Conservation (phyloP, 2,329 filamentous ascomycete species). For the Parafenestella ontariensis region DNA sequence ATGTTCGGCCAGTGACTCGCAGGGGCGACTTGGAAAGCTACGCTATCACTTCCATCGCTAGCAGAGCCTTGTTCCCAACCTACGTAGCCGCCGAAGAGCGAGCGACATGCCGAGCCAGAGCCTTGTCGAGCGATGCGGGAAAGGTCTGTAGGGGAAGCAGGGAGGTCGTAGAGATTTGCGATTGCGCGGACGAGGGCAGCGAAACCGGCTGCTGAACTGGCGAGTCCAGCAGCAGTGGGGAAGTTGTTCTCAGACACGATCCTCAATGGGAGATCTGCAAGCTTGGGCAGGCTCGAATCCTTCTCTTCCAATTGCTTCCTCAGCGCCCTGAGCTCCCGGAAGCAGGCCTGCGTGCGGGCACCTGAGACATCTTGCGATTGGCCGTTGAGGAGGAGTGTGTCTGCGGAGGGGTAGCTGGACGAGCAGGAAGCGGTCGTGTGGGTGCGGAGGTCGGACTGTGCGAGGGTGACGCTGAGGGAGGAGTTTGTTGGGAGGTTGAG, state of each 20-base stretch:
- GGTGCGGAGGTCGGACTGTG: constrained; percentile 90
- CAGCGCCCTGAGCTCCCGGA: constrained; percentile 81
- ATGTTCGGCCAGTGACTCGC: constrained; percentile 94
- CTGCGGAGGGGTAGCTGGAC: constrained; percentile 66
- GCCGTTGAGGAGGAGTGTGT: constrained; percentile 86
- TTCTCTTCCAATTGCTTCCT: constrained; percentile 76
- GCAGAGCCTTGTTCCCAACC: constrained; percentile 85
- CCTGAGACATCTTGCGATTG: constrained; percentile 82
- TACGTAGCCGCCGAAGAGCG: constrained; percentile 93
- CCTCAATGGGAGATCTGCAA: constrained; percentile 77
- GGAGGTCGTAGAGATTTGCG: constrained; percentile 88
- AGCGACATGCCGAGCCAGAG: constrained; percentile 92
- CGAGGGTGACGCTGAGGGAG: constrained; percentile 94
- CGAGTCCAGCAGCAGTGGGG: constrained; percentile 91
- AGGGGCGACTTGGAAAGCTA: constrained; percentile 86
- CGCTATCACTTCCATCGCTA: constrained; percentile 82
- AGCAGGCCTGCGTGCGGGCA: constrained; percentile 91
- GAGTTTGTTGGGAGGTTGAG: constrained; percentile 98
- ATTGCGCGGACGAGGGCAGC: constrained; percentile 79
- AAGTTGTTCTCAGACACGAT: constrained; percentile 99
- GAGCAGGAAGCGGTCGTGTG: constrained; percentile 96
- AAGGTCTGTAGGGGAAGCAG: constrained; percentile 80
- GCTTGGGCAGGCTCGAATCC: constrained; percentile 78
- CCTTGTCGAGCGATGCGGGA: constrained; percentile 91
- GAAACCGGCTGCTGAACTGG: constrained; percentile 69